Base-by-base conservation (phyloP, 208 protist genomes). In the Crithidia fasciculata region DNA sequence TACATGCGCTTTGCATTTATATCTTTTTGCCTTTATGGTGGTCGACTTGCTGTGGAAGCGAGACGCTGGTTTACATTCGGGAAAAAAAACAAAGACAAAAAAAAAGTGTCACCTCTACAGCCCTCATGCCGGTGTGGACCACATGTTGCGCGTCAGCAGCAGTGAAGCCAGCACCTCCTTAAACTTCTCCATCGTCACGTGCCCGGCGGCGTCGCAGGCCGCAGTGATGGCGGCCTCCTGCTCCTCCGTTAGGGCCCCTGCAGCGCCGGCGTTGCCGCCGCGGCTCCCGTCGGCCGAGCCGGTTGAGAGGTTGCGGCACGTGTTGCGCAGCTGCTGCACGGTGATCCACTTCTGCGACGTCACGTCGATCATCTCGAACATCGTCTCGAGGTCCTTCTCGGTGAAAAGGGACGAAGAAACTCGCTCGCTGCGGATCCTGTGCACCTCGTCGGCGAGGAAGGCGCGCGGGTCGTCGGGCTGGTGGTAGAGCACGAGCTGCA, bases 291-390 rank as follows among this genome's bases (percentile, higher is more conserved):
- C 59, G 8, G 71, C 59, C 5, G 74, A 67, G 10, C 84, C 79
- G 4, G 88, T 90, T 3, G 92, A 82, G 36, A 97, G 77, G 65
- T 97, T 97, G 55, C 82, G 79, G 73, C 88, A 95, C 12, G 87
- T 91, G 79, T 97, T 95, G 44, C 90, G 88, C 58, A 97, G 83
- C 70, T 97, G 94, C 40, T 69, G 65, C 18, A 92, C 81, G 3
- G 94, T 95, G 56, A 97, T 88, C 80, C 81, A 91, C 13, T 83
- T 80, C 83, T 97, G 94, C 60, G 84, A 81, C 0, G 94, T 96
- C 16, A 96, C 89, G 75, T 97, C 94, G 59, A 96, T 96, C 54
- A 96, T 82, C 59, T 96, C 84, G 62, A 96, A 97, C 91, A 97
- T 97, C 13, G 92, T 97, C 69, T 95, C 90, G 41, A 97, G 76